Base-by-base conservation (phyloP, 148 eudicot species). In the Heliamphora exappendiculata region DNA sequence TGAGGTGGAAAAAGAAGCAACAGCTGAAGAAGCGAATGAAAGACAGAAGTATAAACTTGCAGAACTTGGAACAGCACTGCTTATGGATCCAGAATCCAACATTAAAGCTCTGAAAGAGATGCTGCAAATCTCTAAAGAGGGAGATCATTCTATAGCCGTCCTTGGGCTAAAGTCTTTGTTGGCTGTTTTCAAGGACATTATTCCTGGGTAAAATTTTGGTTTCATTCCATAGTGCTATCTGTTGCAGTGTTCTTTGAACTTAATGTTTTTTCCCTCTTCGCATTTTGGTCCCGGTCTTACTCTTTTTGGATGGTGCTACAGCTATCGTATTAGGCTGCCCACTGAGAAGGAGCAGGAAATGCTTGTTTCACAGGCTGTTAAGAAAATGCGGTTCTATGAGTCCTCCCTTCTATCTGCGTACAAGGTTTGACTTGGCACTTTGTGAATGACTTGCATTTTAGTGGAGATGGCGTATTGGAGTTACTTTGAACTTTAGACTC, bases 321-420 rank as follows among this genome's bases (percentile, higher is more conserved):
- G 98, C 31, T 92, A 88, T 72, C 96, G 96, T 26, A 91, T 95
- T 79, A 86, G 98, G 88, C 90, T 95, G 78, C 98, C 97, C 33
- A 95, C 98, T 68, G 96, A 89, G 80, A 95, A 95, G 81, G 98
- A 95, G 87, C 84, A 75, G 76, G 91, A 87, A 81, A 89, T 91
- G 97, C 84, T 70, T 72, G 85, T 95, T 69, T 92, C 98, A 4
- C 92, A 92, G 86, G 80, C 75, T 78, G 87, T 92, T 62, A 92
- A 89, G 81, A 95, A 92, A 83, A 87, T 80, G 88, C 91, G 98
- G 49, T 85, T 59, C 75, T 95, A 88, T 79, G 98, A 95, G 80
- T 78, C 90, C 63, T 92, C 96, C 41, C 92, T 95, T 69, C 73
- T 95, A 74, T 82, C 88, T 29, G 83, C 87, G 31, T 92, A 92